Evolutionary conservation across 331 rosid species (phyloP), one percentile per base, ranked within the genome.

Genomic region (Acacia concinna): DNA sequence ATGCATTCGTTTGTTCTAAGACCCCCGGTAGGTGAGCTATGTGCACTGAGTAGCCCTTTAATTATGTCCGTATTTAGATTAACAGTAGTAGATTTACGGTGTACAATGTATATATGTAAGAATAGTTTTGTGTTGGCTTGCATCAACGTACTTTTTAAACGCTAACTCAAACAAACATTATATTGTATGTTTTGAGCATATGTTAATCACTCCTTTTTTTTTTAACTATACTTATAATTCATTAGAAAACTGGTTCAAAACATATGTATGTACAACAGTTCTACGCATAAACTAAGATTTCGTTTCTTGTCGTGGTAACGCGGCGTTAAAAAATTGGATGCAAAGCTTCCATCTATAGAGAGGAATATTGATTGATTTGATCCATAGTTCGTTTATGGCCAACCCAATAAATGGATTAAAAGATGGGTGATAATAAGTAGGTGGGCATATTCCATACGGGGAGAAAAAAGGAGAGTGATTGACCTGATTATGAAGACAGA

Each of bases 291-390:
- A 56, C 14, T 13, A 27, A 60, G 32, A 30, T 5, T 6, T 13
- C 13, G 68, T 62, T 62, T 62, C 21, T 15, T 31, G 8, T 17
- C 15, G 21, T 6, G 12, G 40, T 30, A 7, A 17, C 17, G 68
- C 68, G 8, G 68, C 40, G 12, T 85, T 35, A 52, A 78, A 46
- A 75, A 75, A 65, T 62, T 64, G 23, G 51, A 51, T 62, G 74
- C 41, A 47, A 21, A 63, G 37, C 23, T 80, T 57, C 75, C 44
- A n/a, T 68, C 14, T 73, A 44, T 6, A 44, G 37, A 35, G 81
- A 77, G 80, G 51, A 1, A n/a, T n/a, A n/a, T n/a, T n/a, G 8
- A 38, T 27, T 59, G 9, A 27, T 57, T 67, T 7, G 28, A 20
- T 40, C 4, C 21, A 8, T 8, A 38, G 21, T 21, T 8, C 7